Percentiles rank a stretch among this genome's conserved stretches.
Evolutionary conservation across 139 green algal species (phyloP).

Genomic region (Chlorella sp.): DNA sequence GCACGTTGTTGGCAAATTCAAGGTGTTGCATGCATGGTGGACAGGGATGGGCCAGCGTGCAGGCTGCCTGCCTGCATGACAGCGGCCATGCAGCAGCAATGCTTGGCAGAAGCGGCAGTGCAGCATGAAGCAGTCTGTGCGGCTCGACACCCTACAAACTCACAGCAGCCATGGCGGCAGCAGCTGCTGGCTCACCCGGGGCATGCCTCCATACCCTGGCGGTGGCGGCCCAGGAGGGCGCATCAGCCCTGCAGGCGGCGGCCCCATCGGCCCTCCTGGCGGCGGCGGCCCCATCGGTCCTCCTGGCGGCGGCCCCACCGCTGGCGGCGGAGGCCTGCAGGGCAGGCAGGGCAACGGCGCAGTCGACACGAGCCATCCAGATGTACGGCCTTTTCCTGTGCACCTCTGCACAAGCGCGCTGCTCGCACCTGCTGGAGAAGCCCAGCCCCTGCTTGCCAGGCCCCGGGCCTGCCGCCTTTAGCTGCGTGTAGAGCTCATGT

Average conservation of each 20-base stretch:
- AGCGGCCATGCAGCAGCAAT: not conserved
- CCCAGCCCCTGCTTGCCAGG: not conserved
- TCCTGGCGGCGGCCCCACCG: too few relatives aligned
- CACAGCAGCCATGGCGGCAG: not conserved
- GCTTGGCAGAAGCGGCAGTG: not conserved
- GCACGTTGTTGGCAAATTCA: not conserved
- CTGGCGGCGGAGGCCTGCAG: not conserved
- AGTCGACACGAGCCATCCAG: not conserved
- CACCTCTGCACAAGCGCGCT: not conserved
- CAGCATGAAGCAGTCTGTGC: not conserved
- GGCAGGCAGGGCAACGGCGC: not conserved
- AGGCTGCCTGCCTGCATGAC: not conserved
- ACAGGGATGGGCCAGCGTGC: not conserved
- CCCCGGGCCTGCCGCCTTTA: not conserved
- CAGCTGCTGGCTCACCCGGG: not conserved
- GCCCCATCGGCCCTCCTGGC: not conserved
- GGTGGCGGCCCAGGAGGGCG: not conserved
- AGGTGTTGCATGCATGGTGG: not conserved
- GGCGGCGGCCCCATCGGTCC: not conserved
- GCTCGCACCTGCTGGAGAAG: not conserved
- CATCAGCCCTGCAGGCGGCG: not conserved
- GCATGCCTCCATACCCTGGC: not conserved
- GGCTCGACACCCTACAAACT: not conserved
- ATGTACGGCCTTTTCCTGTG: not conserved
- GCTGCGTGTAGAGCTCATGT: slow-evolving; percentile 1